Evolutionary conservation across 1,284 basidiomycete species (phyloP).

Genomic region (Porodaedalea pini): DNA sequence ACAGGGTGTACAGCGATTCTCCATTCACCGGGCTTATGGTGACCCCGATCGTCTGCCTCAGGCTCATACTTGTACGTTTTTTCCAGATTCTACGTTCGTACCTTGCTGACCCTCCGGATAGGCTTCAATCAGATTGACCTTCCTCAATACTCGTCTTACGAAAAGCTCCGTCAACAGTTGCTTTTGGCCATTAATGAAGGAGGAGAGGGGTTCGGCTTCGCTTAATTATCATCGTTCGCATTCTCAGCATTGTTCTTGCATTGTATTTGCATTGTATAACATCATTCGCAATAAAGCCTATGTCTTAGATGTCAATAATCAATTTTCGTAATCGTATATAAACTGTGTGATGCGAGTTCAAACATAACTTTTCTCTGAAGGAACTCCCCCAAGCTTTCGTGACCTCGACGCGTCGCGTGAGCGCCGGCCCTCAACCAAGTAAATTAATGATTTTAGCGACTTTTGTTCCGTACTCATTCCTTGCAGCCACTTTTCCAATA

Average conservation of each 20-base stretch:
- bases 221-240: constrained; percentile 34
- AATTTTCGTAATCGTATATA: background rate
- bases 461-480: too few species aligned
- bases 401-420: too few species aligned
- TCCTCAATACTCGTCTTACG: constrained; percentile 89
- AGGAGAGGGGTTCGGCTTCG: constrained; percentile 88
- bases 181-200: constrained; percentile 91
- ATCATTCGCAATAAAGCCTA: background rate
- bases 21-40: constrained; percentile 92
- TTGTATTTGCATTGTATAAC: constrained; percentile 20
- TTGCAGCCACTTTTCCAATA: too few species aligned
- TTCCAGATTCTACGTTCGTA: constrained; percentile 1
- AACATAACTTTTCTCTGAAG: too few species aligned
- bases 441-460: too few species aligned
- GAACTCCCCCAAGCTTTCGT: too few species aligned
- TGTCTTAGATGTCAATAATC: background rate
- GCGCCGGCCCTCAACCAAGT: too few species aligned
- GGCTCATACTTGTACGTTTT: constrained; percentile 79
- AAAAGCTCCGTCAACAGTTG: constrained; percentile 86
- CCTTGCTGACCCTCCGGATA: constrained; percentile 27
- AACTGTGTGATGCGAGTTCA: too few species aligned
- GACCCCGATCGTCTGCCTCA: constrained; percentile 81
- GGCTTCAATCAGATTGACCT: constrained; percentile 87
- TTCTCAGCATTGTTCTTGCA: constrained; percentile 1
- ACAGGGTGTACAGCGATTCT: constrained; percentile 93